A percentile compares a stretch with the other conserved stretches of the same genome.
These are phyloP conservation scores for Solanum hybrid DNA, from an alignment of 305 asterid genomes.

Conservation along the genomic window DNA sequence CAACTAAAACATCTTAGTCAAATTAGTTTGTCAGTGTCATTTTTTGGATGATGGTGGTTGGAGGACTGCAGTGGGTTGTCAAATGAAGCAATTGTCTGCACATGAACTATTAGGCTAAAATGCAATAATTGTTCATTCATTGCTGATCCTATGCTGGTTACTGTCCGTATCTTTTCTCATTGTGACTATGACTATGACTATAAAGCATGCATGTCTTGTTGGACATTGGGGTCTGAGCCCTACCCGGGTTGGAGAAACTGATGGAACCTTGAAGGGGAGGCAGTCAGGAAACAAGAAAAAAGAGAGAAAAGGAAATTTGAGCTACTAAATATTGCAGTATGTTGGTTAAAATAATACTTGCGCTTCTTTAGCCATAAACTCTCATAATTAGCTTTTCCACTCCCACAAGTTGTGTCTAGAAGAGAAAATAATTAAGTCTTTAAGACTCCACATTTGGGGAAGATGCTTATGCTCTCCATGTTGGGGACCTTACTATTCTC, in stretches of 20 bases:
- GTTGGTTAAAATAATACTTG: background rate
- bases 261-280: background rate
- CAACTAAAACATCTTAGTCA: background rate
- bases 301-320: background rate
- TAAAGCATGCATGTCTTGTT: background rate
- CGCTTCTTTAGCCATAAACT: background rate
- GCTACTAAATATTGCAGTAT: background rate
- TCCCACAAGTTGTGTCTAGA: background rate
- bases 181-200: background rate
- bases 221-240: background rate
- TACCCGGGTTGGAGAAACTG: background rate
- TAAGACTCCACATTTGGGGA: background rate
- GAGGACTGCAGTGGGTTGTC: background rate
- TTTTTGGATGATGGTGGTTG: background rate
- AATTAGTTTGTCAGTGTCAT: background rate
- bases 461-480: background rate
- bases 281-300: background rate
- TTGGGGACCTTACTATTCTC: background rate
- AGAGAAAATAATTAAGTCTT: background rate
- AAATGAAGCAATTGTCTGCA: background rate
- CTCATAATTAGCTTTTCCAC: background rate
- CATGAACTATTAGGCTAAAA: background rate
- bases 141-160: background rate
- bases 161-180: background rate
- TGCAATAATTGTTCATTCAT: background rate